Evolutionary conservation across 371 early-diverging fungal species (phyloP).

Genomic region (Nematocida parisii): DNA sequence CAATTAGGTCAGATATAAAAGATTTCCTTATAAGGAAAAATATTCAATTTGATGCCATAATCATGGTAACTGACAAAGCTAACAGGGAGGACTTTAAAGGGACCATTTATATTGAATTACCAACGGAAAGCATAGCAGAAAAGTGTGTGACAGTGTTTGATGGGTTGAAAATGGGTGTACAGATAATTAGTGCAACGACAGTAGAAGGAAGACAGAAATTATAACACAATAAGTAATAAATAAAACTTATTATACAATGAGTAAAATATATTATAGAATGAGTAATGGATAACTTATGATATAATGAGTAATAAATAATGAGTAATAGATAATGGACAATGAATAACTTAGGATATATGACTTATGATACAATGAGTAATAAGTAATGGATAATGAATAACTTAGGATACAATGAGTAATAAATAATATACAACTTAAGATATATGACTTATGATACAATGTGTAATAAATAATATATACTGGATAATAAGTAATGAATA

Average conservation of each 20-base stretch:
- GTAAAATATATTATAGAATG: too few species aligned
- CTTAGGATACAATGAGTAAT: too few species aligned
- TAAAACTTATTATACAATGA: not conserved
- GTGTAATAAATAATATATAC: too few species aligned
- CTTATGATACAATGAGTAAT: too few species aligned
- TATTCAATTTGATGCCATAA: slow-evolving; percentile 13
- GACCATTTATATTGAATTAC: slow-evolving; percentile 45
- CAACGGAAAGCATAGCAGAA: slow-evolving; percentile 40
- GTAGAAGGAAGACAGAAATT: slow-evolving; percentile 17
- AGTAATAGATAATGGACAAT: too few species aligned
- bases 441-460: too few species aligned
- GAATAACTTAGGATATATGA: too few species aligned
- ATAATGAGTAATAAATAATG: too few species aligned
- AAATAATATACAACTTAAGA: too few species aligned
- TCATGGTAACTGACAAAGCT: slow-evolving; percentile 26
- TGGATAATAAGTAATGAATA: too few species aligned
- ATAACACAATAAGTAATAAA: not conserved
- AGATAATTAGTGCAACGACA: slow-evolving; percentile 40
- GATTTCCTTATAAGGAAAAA: slow-evolving; percentile 14
- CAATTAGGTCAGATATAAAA: not conserved
- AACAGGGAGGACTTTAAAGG: slow-evolving; percentile 40
- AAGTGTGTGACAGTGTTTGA: slow-evolving; percentile 43
- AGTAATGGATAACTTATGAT: too few species aligned
- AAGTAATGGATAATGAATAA: too few species aligned
- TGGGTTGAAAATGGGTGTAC: slow-evolving; percentile 40